Percentiles rank a stretch among this genome's conserved stretches.
These are phyloP conservation scores for Aphanomyces invadans DNA, from an alignment of 352 stramenopile genomes.

Conservation along the genomic window DNA sequence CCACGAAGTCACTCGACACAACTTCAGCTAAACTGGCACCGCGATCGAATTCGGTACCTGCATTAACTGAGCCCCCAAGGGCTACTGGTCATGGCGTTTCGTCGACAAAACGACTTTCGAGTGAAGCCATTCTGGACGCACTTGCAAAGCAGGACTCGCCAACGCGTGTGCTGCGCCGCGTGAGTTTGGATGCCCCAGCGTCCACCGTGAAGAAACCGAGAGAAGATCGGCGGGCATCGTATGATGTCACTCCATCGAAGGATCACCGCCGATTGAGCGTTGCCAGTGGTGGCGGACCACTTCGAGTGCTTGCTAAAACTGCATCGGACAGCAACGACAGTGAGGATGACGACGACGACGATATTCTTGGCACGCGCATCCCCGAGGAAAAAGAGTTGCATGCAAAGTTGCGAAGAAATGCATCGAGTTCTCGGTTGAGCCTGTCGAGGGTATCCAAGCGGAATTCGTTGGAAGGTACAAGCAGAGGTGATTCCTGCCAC, in stretches of 20 bases:
- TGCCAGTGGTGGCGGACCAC: conserved; percentile 10
- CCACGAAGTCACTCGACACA: background rate
- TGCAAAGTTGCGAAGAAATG: background rate
- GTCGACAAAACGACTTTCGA: background rate
- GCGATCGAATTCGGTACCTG: background rate
- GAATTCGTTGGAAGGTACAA: background rate
- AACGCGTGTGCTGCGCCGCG: background rate
- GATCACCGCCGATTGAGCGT: background rate
- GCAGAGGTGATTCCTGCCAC: no score
- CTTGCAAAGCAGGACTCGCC: background rate
- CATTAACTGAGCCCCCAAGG: background rate
- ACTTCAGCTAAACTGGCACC: background rate
- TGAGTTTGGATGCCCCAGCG: conserved; percentile 2
- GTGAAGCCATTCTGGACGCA: conserved; percentile 1
- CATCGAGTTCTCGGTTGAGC: background rate
- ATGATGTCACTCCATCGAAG: background rate
- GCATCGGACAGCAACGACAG: background rate
- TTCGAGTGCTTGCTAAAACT: conserved; percentile 15
- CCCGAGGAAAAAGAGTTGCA: background rate
- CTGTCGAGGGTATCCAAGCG: background rate
- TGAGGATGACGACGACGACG: conserved; percentile 11
- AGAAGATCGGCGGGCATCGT: conserved; percentile 17
- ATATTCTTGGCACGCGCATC: background rate
- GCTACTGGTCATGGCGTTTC: background rate
- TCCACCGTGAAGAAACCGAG: background rate